Evolutionary conservation across 2,329 filamentous ascomycete species (phyloP).

Genomic region (Xylariaceae sp.): DNA sequence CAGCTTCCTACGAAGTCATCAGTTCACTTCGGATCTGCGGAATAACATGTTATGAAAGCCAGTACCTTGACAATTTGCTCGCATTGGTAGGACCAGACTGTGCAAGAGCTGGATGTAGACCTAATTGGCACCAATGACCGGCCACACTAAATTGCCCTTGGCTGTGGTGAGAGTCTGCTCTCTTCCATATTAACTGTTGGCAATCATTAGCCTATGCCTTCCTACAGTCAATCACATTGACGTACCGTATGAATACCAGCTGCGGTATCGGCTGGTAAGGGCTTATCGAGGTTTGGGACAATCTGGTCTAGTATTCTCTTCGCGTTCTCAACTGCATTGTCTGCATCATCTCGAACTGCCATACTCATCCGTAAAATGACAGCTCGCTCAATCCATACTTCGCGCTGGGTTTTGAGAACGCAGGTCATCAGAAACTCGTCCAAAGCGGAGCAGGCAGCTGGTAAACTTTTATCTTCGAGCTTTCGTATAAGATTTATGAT

Average conservation of each 20-base stretch:
- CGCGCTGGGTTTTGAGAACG: constrained; percentile 42
- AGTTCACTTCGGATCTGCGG: constrained; percentile 9
- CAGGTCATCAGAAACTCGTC: constrained; percentile 61
- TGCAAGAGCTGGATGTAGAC: constrained; percentile 63
- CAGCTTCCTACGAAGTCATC: constrained; percentile 54
- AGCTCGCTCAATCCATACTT: constrained; percentile 65
- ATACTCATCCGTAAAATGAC: constrained; percentile 68
- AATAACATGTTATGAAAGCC: too few species aligned
- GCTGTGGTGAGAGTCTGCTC: constrained; percentile 56
- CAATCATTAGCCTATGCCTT: constrained; percentile 1
- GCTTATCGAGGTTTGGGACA: constrained; percentile 38
- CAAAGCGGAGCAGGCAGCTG: constrained; percentile 48
- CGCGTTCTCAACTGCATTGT: constrained; percentile 27
- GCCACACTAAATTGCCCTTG: constrained; percentile 51
- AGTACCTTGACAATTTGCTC: constrained; percentile 63
- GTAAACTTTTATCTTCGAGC: constrained; percentile 53
- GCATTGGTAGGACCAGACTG: constrained; percentile 62
- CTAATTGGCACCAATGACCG: constrained; percentile 68
- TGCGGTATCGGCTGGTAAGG: constrained; percentile 57
- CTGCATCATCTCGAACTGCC: constrained; percentile 43
- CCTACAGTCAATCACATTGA: not conserved
- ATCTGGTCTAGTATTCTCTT: constrained; percentile 32
- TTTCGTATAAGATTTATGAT: constrained; percentile 66
- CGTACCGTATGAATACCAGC: constrained; percentile 64
- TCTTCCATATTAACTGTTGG: constrained; percentile 74